Evolutionary conservation across 1,284 basidiomycete species (phyloP).

Genomic region (Papiliotrema laurentii): DNA sequence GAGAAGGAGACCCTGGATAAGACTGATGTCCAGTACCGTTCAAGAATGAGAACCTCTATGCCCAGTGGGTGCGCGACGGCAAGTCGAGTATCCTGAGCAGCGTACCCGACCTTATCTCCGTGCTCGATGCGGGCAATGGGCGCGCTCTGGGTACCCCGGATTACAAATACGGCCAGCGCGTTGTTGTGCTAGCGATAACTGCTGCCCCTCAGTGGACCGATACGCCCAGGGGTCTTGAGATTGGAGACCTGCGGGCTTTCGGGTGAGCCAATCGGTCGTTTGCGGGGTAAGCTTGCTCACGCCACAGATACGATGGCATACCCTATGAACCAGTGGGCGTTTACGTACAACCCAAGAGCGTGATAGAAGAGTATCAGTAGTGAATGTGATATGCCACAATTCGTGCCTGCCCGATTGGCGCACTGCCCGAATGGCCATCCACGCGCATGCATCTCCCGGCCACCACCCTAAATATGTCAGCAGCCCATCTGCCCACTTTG

Average conservation of each 20-base stretch:
- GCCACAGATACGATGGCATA: conserved; percentile 23
- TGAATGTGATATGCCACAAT: neutral
- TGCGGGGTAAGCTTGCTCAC: too few species aligned
- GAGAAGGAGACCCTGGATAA: neutral
- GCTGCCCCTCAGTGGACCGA: conserved; percentile 58
- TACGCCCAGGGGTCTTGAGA: conserved; percentile 53
- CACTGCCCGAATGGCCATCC: too few species aligned
- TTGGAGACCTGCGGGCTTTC: conserved; percentile 28
- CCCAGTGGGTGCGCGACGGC: conserved; percentile 46
- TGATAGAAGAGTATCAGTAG: conserved; percentile 50
- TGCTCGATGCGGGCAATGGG: conserved; percentile 56
- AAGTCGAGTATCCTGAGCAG: conserved; percentile 44
- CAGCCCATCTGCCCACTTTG: too few species aligned
- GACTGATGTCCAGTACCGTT: conserved; percentile 49
- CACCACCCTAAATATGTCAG: too few species aligned
- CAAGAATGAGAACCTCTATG: conserved; percentile 57
- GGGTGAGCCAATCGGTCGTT: too few species aligned
- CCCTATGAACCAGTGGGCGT: conserved; percentile 36
- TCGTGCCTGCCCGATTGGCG: neutral
- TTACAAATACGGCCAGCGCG: conserved; percentile 57
- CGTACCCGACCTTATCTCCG: conserved; percentile 57
- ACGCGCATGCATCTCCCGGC: too few species aligned
- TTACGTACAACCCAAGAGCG: conserved; percentile 39
- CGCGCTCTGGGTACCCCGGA: conserved; percentile 48
- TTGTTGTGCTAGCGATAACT: conserved; percentile 57